Base-by-base conservation (phyloP, 306 rosid genomes). In the Quercus berberidifolia region DNA sequence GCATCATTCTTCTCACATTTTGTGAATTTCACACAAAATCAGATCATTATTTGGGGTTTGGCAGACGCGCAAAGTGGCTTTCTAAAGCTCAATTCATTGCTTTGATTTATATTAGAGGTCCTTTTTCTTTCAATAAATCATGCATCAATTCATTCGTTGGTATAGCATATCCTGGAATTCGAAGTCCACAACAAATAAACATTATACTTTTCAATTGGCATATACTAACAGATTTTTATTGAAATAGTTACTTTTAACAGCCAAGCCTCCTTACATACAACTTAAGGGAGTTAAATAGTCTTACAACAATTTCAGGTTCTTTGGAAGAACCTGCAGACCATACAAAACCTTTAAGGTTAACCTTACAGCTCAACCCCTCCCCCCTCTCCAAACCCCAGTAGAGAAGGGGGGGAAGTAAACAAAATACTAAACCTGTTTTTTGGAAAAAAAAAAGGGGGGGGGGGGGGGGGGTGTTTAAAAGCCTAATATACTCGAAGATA, bases 401-500 rank as follows among this genome's bases (percentile, higher is more conserved):
- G 8, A 19, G 35, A 21, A 55, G 56, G 4, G 5, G 62, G 62
- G 55, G 77, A 35, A 38, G 19, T 54, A 76, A 19, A 65, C 68
- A 56, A 56, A 12, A 13, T 21, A 35, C 59, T 38, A 25, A 33
- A 18, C 72, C 72, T 52, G 28, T 80, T 64, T 74, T 49, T 78
- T 21, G 11, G 12, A 0, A 41, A 8, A 7, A 38, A 41, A 7
- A 4, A 4, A 0, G 31, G 31, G 31, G 31, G 31, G 31, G 4
- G 31, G 31, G 31, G 31, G 33, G 9, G 1, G 46, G 11, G 46
- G 11, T 0, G 46, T 41, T 41, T 41, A 41, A 41, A 15, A 72
- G 25, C 72, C 75, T 65, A 23, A 46, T 49, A 33, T 77, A 28
- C 46, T 71, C 30, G 80, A 82, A 26, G 26, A 78, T 75, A 51